phyloP scores from a whole-genome alignment of 2,329 filamentous ascomycete species.

The Onygenales sp. region DNA sequence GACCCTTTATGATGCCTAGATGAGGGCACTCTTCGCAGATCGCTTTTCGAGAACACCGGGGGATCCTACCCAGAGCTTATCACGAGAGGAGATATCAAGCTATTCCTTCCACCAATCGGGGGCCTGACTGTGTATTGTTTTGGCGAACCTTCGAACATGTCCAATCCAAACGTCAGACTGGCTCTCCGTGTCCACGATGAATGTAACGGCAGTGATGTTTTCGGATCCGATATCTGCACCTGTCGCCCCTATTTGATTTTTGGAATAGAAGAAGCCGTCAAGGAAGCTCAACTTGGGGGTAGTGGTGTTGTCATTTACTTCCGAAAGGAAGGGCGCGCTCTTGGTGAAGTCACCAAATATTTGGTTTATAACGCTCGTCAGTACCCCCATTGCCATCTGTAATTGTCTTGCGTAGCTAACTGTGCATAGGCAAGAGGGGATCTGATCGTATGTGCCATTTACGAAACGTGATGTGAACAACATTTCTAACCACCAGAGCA shows the following conservation, averaged over 20 bases:
- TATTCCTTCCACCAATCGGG: constrained; percentile 91
- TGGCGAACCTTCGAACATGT: constrained; percentile 88
- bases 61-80: constrained; percentile 96
- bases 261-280: constrained; percentile 94
- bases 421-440: constrained; percentile 24
- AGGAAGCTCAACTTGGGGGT: constrained; percentile 88
- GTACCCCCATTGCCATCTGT: constrained; percentile 16
- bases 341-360: constrained; percentile 90
- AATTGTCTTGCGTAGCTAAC: neutral
- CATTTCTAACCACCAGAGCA: constrained; percentile 59
- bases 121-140: constrained; percentile 96
- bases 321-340: constrained; percentile 87
- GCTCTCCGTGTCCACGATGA: constrained; percentile 79
- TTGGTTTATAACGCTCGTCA: constrained; percentile 53
- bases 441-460: constrained; percentile 15
- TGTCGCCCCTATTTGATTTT: constrained; percentile 89
- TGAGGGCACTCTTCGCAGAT: constrained; percentile 74
- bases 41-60: constrained; percentile 89
- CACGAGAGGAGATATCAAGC: constrained; percentile 85
- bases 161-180: constrained; percentile 68
- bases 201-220: constrained; percentile 96
- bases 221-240: constrained; percentile 95
- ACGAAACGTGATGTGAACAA: constrained; percentile 51
- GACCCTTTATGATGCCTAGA: constrained; percentile 38
- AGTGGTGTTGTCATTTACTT: constrained; percentile 97